Percentiles rank a stretch among this genome's conserved stretches.
Evolutionary conservation across 768 basidiomycete species (phyloP).

Genomic region (Rhodotorula paludigena): DNA sequence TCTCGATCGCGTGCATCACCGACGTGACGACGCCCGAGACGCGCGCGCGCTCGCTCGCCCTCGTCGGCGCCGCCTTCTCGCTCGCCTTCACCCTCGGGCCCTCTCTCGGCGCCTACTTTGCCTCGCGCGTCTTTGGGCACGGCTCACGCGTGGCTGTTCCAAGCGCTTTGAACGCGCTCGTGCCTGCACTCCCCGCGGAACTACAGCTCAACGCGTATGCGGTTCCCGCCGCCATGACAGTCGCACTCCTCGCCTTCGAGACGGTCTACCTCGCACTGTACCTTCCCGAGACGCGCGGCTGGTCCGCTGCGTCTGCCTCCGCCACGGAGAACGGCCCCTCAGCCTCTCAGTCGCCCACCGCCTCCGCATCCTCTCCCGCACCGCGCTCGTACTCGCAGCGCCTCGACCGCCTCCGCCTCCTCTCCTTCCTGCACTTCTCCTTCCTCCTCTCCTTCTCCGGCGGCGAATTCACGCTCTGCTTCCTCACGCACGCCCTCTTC

Average conservation of each 20-base stretch:
- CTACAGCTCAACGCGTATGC: constrained; percentile 76
- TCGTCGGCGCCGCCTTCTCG: constrained; percentile 93
- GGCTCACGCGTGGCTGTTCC: no score
- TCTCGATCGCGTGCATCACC: constrained; percentile 89
- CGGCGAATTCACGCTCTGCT: constrained; percentile 92
- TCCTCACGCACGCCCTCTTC: constrained; percentile 83
- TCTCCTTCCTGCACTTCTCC: constrained; percentile 68
- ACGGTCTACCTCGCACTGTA: constrained; percentile 68
- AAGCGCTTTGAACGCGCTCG: no score
- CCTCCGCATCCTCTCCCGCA: background rate
- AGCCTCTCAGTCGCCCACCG: background rate
- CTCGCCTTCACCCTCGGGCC: constrained; percentile 84
- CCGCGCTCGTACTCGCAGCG: constrained; percentile 3
- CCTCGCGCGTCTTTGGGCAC: constrained; percentile 54
- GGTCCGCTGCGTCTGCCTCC: constrained; percentile 56
- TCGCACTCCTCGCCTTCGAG: constrained; percentile 70
- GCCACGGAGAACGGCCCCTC: background rate
- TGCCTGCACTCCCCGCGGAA: background rate
- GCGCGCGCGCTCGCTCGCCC: constrained; percentile 77
- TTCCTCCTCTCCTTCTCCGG: constrained; percentile 84
- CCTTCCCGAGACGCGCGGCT: constrained; percentile 80
- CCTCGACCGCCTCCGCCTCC: constrained; percentile 53
- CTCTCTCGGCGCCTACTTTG: constrained; percentile 92
- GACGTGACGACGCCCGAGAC: constrained; percentile 73
- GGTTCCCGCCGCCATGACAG: constrained; percentile 75